Base-by-base conservation (phyloP, 345 rosid species). In the Gynandropsis gynandra region DNA sequence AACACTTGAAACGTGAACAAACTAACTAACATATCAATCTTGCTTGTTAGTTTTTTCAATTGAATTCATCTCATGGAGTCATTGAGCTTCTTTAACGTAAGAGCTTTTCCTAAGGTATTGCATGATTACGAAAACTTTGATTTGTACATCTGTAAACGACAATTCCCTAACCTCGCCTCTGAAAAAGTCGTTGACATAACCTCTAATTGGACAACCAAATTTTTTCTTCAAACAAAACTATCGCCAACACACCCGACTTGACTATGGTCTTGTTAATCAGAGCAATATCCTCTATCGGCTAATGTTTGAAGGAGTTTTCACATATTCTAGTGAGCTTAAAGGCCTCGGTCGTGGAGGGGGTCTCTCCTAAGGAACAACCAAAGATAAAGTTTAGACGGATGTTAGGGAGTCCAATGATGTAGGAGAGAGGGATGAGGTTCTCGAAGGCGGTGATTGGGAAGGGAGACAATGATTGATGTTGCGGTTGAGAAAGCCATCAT, bases 251-350 rank as follows among this genome's bases (percentile, higher is more conserved):
- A 11, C 82, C 92, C 4, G 92, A 78, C 15, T 85, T 85, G 21
- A 78, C 92, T 5, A 79, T 85, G 1, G 85, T 83, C 8, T 85
- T 82, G 15, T 83, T 83, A 13, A 80, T 84, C 2, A 83, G 51
- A 15, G 92, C 92, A 9, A 83, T 74, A 0, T 87, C 87, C 69
- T 83, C 92, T 54, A 80, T 83, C 4, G 92, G 84, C 70, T 80
- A 87, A 55, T 80, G 43, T 43, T 71, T 79, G 5, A 83, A 83
- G 58, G 77, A 77, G 13, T 67, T n/a, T n/a, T n/a, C 72, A 9
- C 61, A 50, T 3, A 80, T 68, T 29, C 79, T 80, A 1, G 82
- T 80, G 0, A 20, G 49, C 8, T 19, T 42, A 16, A 76, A 80
- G 20, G 87, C 87, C 42, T 80, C 78, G 17, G 54, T 16, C 31